These are phyloP conservation scores for Polysphondylium violaceum DNA, from an alignment of 78 protist species.

Conservation along the genomic window DNA sequence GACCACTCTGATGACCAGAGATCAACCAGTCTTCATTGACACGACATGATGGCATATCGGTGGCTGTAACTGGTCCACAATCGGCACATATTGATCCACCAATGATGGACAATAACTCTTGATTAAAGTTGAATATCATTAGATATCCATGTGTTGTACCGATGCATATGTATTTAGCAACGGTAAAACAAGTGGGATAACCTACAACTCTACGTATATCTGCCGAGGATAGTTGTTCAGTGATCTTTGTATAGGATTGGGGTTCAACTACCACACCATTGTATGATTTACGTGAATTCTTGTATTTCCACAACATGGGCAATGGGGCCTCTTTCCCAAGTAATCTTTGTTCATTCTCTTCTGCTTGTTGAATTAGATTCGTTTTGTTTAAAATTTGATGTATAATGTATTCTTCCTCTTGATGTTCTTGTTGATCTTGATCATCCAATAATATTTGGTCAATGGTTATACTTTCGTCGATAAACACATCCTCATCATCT, in stretches of 20 bases:
- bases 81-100: conserved; percentile 63
- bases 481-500: conserved; percentile 50
- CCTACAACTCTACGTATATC: conserved; percentile 71
- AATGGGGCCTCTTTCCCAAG: not conserved
- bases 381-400: not conserved
- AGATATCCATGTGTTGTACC: conserved; percentile 76
- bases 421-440: not conserved
- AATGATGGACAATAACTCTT: conserved; percentile 44
- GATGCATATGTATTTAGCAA: conserved; percentile 60
- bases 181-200: conserved; percentile 64
- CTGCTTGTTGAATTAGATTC: not conserved
- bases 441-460: conserved; percentile 37
- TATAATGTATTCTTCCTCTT: not conserved
- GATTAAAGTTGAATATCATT: conserved; percentile 51
- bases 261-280: conserved; percentile 78
- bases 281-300: conserved; percentile 13
- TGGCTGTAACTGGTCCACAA: conserved; percentile 64
- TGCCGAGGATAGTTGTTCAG: conserved; percentile 27
- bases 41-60: conserved; percentile 45
- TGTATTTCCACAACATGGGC: conserved; percentile 64
- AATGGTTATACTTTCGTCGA: conserved; percentile 15
- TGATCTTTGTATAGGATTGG: conserved; percentile 41
- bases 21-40: conserved; percentile 75
- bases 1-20: conserved; percentile 63
- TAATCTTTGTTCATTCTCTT: conserved; percentile 3